Conservation (phyloP, 1,284 basidiomycete genomes). For the Hymenochaete sp. region DNA sequence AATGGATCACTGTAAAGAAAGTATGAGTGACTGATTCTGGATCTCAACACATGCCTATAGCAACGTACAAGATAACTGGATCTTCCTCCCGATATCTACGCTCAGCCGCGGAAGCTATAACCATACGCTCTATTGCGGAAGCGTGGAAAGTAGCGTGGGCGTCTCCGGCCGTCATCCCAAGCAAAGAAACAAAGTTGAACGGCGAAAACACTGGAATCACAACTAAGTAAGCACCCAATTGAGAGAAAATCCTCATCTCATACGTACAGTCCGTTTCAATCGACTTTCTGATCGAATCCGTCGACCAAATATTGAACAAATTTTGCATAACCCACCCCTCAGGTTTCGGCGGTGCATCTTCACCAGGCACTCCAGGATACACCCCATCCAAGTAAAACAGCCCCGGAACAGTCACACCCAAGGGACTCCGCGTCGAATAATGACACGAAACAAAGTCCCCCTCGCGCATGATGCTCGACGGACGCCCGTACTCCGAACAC, state of each 20-base stretch:
- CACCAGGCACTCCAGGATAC: slow-evolving; percentile 58
- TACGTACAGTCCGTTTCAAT: slow-evolving; percentile 53
- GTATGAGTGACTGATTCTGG: slow-evolving; percentile 18
- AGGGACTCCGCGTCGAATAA: slow-evolving; percentile 83
- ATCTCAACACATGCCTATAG: slow-evolving; percentile 7
- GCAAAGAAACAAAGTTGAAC: slow-evolving; percentile 74
- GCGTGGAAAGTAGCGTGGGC: slow-evolving; percentile 52
- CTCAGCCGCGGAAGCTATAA: slow-evolving; percentile 44
- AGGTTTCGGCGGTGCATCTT: slow-evolving; percentile 44
- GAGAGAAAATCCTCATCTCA: background rate
- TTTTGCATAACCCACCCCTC: slow-evolving; percentile 59
- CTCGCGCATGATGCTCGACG: slow-evolving; percentile 78
- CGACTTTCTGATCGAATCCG: slow-evolving; percentile 73
- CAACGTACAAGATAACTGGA: slow-evolving; percentile 40
- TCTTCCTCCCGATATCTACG: slow-evolving; percentile 32
- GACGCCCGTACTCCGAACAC: slow-evolving; percentile 77
- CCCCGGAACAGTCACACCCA: slow-evolving; percentile 71
- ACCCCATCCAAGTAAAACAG: slow-evolving; percentile 78
- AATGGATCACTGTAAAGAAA: slow-evolving; percentile 40
- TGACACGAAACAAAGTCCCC: slow-evolving; percentile 77
- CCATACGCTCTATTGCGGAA: slow-evolving; percentile 45
- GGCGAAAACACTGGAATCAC: slow-evolving; percentile 33
- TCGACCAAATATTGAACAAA: slow-evolving; percentile 88
- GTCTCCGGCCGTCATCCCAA: slow-evolving; percentile 56
- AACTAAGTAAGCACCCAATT: background rate